Evolutionary conservation across 2,329 filamentous ascomycete genomes (phyloP).

Genomic region (Ascochyta koolunga): DNA sequence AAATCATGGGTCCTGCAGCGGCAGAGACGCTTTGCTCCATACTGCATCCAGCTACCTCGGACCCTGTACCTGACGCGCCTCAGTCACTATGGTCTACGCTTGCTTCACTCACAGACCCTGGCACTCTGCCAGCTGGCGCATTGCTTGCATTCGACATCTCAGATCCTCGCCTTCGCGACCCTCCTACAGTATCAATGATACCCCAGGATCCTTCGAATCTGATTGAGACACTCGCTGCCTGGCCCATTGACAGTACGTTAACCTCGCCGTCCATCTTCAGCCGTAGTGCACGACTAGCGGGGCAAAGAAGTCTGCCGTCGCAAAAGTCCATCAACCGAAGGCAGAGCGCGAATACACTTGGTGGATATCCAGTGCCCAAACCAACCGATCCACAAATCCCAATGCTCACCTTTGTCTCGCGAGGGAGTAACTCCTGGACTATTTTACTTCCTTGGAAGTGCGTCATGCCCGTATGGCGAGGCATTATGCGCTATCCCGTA

Average conservation of each 20-base stretch:
- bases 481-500: slow-evolving; percentile 80
- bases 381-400: slow-evolving; percentile 77
- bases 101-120: slow-evolving; percentile 52
- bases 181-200: slow-evolving; percentile 62
- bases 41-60: slow-evolving; percentile 57
- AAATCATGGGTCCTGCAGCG: slow-evolving; percentile 74
- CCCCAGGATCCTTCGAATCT: slow-evolving; percentile 32
- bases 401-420: slow-evolving; percentile 70
- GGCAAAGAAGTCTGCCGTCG: slow-evolving; percentile 69
- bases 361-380: slow-evolving; percentile 63
- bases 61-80: slow-evolving; percentile 36
- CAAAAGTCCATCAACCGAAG: slow-evolving; percentile 84
- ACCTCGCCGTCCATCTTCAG: slow-evolving; percentile 68
- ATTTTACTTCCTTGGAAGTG: slow-evolving; percentile 90
- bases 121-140: slow-evolving; percentile 71
- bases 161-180: slow-evolving; percentile 82
- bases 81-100: slow-evolving; percentile 42
- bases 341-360: slow-evolving; percentile 67
- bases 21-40: slow-evolving; percentile 77
- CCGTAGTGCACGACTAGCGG: slow-evolving; percentile 67
- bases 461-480: slow-evolving; percentile 83
- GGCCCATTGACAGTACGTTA: slow-evolving; percentile 66
- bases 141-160: slow-evolving; percentile 74
- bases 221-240: slow-evolving; percentile 67
- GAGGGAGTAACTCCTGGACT: slow-evolving; percentile 70